Base-by-base conservation (phyloP, 495 filamentous ascomycete genomes). In the Trichoderma asperelloides region DNA sequence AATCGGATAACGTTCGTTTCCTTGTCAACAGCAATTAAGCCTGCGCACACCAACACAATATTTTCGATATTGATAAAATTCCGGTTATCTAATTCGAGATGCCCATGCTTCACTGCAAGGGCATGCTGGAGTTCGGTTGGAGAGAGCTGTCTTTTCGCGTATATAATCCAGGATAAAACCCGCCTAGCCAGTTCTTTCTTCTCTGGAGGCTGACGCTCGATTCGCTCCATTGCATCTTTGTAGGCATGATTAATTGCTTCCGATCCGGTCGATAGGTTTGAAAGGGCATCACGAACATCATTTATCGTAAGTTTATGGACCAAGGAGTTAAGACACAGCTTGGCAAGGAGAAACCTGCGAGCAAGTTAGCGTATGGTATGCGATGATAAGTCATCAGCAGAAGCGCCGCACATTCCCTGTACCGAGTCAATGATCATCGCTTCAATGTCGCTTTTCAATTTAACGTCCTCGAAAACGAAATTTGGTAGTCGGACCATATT, bases 341-440 rank as follows among this genome's bases (percentile, higher is more conserved):
- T 71, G 39, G 82, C 80, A 39, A 85, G 77, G 7, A 84, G 77
- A 68, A 85, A 84, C 79, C 81, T 27, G 18, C n/a, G 65, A 28
- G 33, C n/a, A 60, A 49, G n/a, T 40, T 43, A 63, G 60, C 23
- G 1, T 73, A 74, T 13, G 2, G 23, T n/a, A n/a, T n/a, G n/a
- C n/a, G 18, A 8, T 21, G 51, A 21, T 27, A 57, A 21, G 18
- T 57, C 5, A 16, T 5, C 51, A 16, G 51, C n/a, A n/a, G 51
- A 25, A 21, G 13, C 60, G 25, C 25, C 60, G 2, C 74, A 79
- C 79, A 79, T 78, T 51, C 79, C 78, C 63, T 77, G 68, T 15
- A 69, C 74, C 6, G 74, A 66, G 3, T 71, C 69, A 0, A 67
- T n/a, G 18, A 79, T 76, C 8, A 30, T 51, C 0, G 49, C 51